These are phyloP conservation scores for Erodium maritimum DNA, from an alignment of 345 rosid genomes.

Conservation along the genomic window DNA sequence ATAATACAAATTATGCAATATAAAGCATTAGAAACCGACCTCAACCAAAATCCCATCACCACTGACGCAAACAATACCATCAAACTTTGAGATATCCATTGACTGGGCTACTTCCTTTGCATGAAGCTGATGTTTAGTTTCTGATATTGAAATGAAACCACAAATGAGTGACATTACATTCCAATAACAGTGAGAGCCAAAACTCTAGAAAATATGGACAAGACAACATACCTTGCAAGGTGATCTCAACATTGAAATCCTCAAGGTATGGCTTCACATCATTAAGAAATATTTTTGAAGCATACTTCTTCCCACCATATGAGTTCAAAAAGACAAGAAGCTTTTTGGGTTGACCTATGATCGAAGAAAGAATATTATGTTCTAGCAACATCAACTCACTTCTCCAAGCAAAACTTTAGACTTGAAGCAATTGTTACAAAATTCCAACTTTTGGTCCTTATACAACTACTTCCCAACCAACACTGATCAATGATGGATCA, in stretches of 20 bases:
- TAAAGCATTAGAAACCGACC: conserved; percentile 26
- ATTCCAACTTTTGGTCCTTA: no score
- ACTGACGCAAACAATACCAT: conserved; percentile 90
- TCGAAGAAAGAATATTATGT: conserved; percentile 10
- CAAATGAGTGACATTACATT: neutral
- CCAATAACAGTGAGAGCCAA: conserved; percentile 4
- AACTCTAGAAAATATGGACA: neutral
- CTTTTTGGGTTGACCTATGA: conserved; percentile 65
- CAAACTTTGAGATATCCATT: conserved; percentile 49
- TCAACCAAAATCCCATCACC: conserved; percentile 95
- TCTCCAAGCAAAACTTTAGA: conserved; percentile 30
- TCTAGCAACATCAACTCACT: conserved; percentile 10
- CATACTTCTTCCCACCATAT: conserved; percentile 70
- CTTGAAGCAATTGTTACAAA: no score
- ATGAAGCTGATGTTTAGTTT: conserved; percentile 61
- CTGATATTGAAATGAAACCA: conserved; percentile 19
- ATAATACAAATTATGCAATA: conserved; percentile 2
- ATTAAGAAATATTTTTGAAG: conserved; percentile 48
- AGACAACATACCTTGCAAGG: conserved; percentile 47
- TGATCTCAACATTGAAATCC: conserved; percentile 55
- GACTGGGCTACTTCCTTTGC: conserved; percentile 60
- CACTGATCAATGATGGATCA: no score
- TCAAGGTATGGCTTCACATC: conserved; percentile 73
- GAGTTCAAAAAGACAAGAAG: conserved; percentile 69
- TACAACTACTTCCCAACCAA: conserved; percentile 15